These are phyloP conservation scores for Fremontodendron californicum DNA, from an alignment of 345 rosid genomes.

Conservation along the genomic window DNA sequence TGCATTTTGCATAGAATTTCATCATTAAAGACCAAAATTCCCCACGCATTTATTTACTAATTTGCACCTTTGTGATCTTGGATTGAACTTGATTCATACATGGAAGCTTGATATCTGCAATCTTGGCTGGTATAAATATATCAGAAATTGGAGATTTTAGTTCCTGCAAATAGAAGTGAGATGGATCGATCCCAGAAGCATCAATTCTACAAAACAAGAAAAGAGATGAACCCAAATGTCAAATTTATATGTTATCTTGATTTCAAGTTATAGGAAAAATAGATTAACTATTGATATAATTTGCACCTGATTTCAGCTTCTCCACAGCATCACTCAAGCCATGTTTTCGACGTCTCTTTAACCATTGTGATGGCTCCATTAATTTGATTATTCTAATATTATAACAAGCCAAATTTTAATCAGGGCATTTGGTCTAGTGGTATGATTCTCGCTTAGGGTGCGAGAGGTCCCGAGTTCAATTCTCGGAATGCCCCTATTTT, in stretches of 20 bases:
- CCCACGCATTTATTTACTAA: too few relatives aligned
- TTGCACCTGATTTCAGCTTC: slow-evolving; percentile 30
- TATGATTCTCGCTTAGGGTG: slow-evolving; percentile 89
- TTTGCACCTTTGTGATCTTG: background rate
- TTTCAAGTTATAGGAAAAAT: background rate
- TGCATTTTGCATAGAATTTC: slow-evolving; percentile 5
- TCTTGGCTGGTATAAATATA: slow-evolving; percentile 20
- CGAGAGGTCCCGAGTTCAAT: slow-evolving; percentile 73
- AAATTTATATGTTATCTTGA: background rate
- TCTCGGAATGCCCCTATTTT: slow-evolving; percentile 78
- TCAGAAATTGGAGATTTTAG: slow-evolving; percentile 1
- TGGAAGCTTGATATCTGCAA: slow-evolving; percentile 25
- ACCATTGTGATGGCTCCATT: slow-evolving; percentile 11
- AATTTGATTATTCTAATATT: too few relatives aligned
- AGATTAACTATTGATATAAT: background rate
- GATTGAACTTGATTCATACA: slow-evolving; percentile 4
- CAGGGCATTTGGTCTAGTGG: slow-evolving; percentile 86
- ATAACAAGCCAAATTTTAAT: too few relatives aligned
- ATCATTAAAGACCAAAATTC: background rate
- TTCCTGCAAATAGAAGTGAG: slow-evolving; percentile 21
- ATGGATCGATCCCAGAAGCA: slow-evolving; percentile 27
- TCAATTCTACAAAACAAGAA: slow-evolving; percentile 9
- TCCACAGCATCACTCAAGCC: slow-evolving; percentile 19
- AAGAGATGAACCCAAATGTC: background rate
- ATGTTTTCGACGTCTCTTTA: slow-evolving; percentile 14